Evolutionary conservation across 331 rosid species (phyloP), one percentile per base, ranked within the genome.

Genomic region (Rosa hybrid): DNA sequence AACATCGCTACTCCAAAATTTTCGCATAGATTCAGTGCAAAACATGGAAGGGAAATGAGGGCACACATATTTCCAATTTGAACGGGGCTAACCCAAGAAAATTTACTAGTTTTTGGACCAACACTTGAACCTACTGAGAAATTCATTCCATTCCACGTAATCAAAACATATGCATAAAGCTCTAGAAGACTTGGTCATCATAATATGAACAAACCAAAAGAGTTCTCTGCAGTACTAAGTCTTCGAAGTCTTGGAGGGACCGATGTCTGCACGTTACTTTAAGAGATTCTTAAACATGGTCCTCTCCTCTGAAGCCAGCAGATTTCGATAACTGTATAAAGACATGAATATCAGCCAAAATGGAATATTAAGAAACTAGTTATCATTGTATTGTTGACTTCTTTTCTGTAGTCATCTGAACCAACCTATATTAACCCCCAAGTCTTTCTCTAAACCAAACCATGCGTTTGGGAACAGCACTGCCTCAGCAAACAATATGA

Each of bases 121-220:
- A 83, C 73, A 76, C 71, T 11, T 5, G 89, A 82, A 85, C 57
- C 42, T 65, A 30, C 91, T 18, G 5, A 76, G 91, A 89, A 89
- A 82, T 18, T 72, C 60, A 68, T 12, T 13, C 39, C 39, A 60
- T 62, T 39, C 44, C 79, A 88, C 82, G 44, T 74, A 80, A 74
- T 82, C 16, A 49, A 76, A 14, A 0, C 50, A 48, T 39, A 51
- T 4, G 18, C 59, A 7, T 12, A 12, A 41, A 48, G 20, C 34
- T 11, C 21, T 4, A 27, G 42, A 8, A 25, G 73, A 77, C 80
- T 38, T 2, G 39, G 63, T 54, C 59, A 23, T 78, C 38, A 23
- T 30, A 84, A 72, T 83, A 68, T 88, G 93, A 86, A 80, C 72
- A 45, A 62, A 23, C 79, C 74, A 64, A 6, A 81, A 48, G 23